phyloP scores from a whole-genome alignment of 495 filamentous ascomycete species.

The Xylaria bambusicola region DNA sequence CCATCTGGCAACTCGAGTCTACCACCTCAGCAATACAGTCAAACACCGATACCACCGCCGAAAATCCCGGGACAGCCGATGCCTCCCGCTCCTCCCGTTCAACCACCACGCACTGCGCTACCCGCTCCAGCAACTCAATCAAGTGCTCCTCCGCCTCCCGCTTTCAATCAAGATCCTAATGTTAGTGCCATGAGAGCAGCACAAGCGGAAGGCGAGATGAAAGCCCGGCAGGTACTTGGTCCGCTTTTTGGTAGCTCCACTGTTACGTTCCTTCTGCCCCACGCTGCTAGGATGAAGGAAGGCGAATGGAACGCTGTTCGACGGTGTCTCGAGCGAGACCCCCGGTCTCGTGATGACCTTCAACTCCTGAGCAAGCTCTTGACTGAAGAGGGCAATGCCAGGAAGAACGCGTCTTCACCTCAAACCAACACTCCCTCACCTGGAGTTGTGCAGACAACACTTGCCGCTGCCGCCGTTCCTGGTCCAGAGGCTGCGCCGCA shows the following conservation, averaged over 20 bases:
- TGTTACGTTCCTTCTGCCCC: slow-evolving; percentile 65
- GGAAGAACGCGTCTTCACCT: slow-evolving; percentile 25
- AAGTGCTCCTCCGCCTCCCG: slow-evolving; percentile 14
- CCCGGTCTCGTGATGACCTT: slow-evolving; percentile 48
- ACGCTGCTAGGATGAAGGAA: slow-evolving; percentile 62
- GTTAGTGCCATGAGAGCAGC: slow-evolving; percentile 32
- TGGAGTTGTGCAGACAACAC: slow-evolving; percentile 30
- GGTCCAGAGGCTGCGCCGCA: slow-evolving; percentile 15
- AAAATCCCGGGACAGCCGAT: slow-evolving; percentile 31
- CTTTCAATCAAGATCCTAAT: slow-evolving; percentile 29
- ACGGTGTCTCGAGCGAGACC: slow-evolving; percentile 57
- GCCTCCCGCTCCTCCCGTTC: slow-evolving; percentile 16
- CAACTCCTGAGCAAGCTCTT: slow-evolving; percentile 49
- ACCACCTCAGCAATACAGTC: slow-evolving; percentile 33
- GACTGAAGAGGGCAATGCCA: slow-evolving; percentile 40
- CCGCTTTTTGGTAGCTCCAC: slow-evolving; percentile 60
- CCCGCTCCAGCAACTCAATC: slow-evolving; percentile 29
- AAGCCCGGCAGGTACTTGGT: slow-evolving; percentile 62
- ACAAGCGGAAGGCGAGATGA: slow-evolving; percentile 46
- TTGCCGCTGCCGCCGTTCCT: slow-evolving; percentile 27
- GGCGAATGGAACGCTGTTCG: slow-evolving; percentile 66
- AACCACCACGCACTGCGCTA: slow-evolving; percentile 15
- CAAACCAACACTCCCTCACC: slow-evolving; percentile 23
- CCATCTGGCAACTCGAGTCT: slow-evolving; percentile 32
- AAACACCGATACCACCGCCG: slow-evolving; percentile 35